Conservation (phyloP, 768 basidiomycete species). For the Suillus plorans region DNA sequence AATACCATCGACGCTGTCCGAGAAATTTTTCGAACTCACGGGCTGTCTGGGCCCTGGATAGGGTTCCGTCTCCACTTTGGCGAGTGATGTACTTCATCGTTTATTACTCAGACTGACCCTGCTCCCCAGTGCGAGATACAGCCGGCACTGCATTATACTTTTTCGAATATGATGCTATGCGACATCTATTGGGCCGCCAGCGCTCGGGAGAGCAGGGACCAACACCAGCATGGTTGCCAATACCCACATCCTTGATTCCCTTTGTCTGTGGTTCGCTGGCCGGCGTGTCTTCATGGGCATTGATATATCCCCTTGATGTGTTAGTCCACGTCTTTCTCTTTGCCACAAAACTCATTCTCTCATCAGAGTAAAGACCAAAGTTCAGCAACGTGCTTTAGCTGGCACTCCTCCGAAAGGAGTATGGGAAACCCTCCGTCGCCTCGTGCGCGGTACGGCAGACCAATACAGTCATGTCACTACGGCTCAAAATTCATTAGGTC, state of each 20-base stretch:
- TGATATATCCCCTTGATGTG: slow-evolving; percentile 96
- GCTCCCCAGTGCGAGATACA: slow-evolving; percentile 75
- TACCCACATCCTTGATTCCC: slow-evolving; percentile 76
- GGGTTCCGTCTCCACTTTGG: slow-evolving; percentile 88
- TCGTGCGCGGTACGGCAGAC: slow-evolving; percentile 67
- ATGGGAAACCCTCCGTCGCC: slow-evolving; percentile 70
- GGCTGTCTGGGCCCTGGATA: slow-evolving; percentile 69
- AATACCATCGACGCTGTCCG: slow-evolving; percentile 75
- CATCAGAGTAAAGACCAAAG: slow-evolving; percentile 84
- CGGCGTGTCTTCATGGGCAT: slow-evolving; percentile 86
- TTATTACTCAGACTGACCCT: not conserved
- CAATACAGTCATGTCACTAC: not conserved
- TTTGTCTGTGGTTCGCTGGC: slow-evolving; percentile 90
- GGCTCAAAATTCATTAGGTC: slow-evolving; percentile 45
- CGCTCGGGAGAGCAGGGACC: slow-evolving; percentile 78
- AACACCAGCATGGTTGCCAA: slow-evolving; percentile 84
- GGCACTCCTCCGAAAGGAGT: slow-evolving; percentile 72
- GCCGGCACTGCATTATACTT: slow-evolving; percentile 90
- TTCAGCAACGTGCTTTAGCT: slow-evolving; percentile 90
- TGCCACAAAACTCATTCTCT: slow-evolving; percentile 9
- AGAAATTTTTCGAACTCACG: slow-evolving; percentile 69
- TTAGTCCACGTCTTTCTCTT: slow-evolving; percentile 36
- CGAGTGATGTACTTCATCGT: slow-evolving; percentile 33
- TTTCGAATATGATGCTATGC: slow-evolving; percentile 90
- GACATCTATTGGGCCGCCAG: slow-evolving; percentile 78